Evolutionary conservation across 768 basidiomycete genomes (phyloP).

Genomic region (Podaxis mareebaensis): DNA sequence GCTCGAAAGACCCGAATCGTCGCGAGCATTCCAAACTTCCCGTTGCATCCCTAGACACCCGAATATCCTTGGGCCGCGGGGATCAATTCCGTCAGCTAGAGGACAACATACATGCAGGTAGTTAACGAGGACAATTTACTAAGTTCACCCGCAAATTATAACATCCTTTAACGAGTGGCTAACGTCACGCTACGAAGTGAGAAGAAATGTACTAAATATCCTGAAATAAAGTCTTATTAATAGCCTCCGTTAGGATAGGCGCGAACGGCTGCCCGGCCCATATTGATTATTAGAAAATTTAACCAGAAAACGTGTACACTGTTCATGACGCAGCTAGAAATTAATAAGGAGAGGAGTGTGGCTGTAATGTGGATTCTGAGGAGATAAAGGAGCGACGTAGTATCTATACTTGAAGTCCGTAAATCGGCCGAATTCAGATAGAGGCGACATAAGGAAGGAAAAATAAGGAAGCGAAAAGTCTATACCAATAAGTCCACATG

Average conservation of each 20-base stretch:
- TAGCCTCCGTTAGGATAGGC: background rate
- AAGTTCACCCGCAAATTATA: no score
- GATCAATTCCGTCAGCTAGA: no score
- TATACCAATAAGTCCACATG: background rate
- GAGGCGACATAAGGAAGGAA: background rate
- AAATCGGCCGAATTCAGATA: background rate
- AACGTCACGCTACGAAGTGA: no score
- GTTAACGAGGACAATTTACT: no score
- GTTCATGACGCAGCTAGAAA: background rate
- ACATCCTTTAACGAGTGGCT: background rate
- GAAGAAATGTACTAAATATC: background rate
- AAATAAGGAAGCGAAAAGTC: background rate
- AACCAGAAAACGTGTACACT: background rate
- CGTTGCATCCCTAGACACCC: background rate
- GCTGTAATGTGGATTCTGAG: background rate
- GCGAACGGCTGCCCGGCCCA: background rate
- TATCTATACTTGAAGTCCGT: conserved; percentile 2
- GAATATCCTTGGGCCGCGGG: background rate
- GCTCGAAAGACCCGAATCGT: background rate
- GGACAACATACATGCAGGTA: no score
- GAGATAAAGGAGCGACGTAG: conserved; percentile 4
- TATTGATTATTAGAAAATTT: background rate
- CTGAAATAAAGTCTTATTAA: background rate
- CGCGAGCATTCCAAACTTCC: background rate
- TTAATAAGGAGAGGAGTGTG: background rate